Conservation (phyloP, 257 asterid genomes). For the Ilex aquifolium region DNA sequence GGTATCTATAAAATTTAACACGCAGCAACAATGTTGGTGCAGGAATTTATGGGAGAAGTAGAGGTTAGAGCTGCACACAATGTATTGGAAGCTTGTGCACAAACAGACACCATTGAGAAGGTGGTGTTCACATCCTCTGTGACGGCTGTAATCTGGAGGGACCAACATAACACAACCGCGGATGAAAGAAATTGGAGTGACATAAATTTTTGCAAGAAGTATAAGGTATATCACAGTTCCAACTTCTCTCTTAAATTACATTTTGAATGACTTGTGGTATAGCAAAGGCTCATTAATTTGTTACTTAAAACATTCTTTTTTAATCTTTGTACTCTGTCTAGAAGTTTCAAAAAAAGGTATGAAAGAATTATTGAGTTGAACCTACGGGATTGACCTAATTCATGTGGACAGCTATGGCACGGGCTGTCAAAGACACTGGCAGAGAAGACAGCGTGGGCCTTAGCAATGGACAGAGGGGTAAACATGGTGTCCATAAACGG, state of each 20-base stretch:
- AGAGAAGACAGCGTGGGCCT: slow-evolving; percentile 89
- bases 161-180: slow-evolving; percentile 21
- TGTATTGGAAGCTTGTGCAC: slow-evolving; percentile 96
- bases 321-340: not conserved
- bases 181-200: slow-evolving; percentile 89
- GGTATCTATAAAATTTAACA: too few species aligned
- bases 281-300: not conserved
- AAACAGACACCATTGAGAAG: slow-evolving; percentile 70
- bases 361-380: not conserved
- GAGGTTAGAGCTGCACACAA: slow-evolving; percentile 98
- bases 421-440: slow-evolving; percentile 80
- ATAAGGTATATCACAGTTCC: slow-evolving; percentile 41
- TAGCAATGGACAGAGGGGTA: slow-evolving; percentile 94
- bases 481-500: slow-evolving; percentile 79
- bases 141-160: slow-evolving; percentile 77
- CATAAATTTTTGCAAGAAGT: slow-evolving; percentile 60
- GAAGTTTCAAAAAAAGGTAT: not conserved
- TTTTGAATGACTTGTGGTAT: not conserved
- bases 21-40: slow-evolving; percentile 7
- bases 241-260: not conserved
- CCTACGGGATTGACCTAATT: too few species aligned
- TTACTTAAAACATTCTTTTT: too few species aligned
- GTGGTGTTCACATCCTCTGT: slow-evolving; percentile 91
- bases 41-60: slow-evolving; percentile 83
- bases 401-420: slow-evolving; percentile 66